Evolutionary conservation across 352 stramenopile genomes (phyloP).

Genomic region (Phytophthora palmivora): DNA sequence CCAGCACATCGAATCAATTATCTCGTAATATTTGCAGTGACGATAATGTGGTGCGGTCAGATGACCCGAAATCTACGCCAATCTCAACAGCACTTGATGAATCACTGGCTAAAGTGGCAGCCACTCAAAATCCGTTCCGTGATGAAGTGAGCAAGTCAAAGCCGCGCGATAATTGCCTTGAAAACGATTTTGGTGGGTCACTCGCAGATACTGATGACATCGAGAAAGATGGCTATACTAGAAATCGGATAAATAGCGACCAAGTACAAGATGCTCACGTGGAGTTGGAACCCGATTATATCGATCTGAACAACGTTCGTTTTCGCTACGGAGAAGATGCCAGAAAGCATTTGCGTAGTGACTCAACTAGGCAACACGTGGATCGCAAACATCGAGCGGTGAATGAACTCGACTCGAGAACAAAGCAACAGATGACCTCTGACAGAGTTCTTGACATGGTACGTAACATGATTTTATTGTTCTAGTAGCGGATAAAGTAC

Average conservation of each 20-base stretch:
- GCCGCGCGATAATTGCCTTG: conserved; percentile 3
- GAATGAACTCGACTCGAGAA: conserved; percentile 10
- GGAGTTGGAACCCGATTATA: conserved; percentile 9
- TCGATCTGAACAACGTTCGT: conserved; percentile 11
- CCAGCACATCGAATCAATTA: conserved; percentile 1
- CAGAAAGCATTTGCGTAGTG: conserved; percentile 4
- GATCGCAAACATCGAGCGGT: conserved; percentile 5
- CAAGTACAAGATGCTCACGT: background rate
- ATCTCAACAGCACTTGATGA: conserved; percentile 24
- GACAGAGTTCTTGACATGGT: conserved; percentile 30
- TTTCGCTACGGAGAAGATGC: conserved; percentile 19
- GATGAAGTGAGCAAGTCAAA: conserved; percentile 15
- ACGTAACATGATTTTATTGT: conserved; percentile 6
- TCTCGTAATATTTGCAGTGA: conserved; percentile 6
- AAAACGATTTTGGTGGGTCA: background rate
- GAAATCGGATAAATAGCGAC: conserved; percentile 2
- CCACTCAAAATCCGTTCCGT: conserved; percentile 28
- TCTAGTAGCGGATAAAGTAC: background rate
- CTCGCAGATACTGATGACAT: conserved; percentile 1
- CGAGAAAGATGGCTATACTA: conserved; percentile 6
- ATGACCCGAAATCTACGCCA: conserved; percentile 8
- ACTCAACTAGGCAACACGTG: background rate
- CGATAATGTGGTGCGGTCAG: conserved; percentile 13
- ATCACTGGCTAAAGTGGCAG: conserved; percentile 27
- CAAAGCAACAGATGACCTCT: conserved; percentile 4